A percentile compares a stretch with the other conserved stretches of the same genome.
Conservation (phyloP, 177 flowering plant genomes). For the Telopea speciosissima region DNA sequence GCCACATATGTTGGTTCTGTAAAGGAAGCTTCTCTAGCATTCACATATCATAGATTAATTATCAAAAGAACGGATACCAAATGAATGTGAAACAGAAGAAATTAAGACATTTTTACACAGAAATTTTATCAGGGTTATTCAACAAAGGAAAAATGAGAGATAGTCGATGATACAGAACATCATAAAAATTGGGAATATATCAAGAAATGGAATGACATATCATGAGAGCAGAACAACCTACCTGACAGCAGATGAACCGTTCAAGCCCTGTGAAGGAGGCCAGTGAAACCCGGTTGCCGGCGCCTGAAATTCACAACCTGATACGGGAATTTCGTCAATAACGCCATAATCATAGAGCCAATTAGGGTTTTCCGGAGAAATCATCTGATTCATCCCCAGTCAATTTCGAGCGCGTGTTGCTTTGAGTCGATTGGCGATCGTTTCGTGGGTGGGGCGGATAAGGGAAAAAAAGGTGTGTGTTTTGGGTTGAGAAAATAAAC, state of each 20-base stretch:
- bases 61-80: background rate
- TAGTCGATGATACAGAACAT: background rate
- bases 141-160: background rate
- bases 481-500: no score
- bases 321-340: slow-evolving; percentile 42
- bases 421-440: slow-evolving; percentile 1
- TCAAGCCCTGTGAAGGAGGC: slow-evolving; percentile 31
- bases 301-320: slow-evolving; percentile 27
- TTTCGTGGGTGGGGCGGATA: background rate
- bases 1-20: no score
- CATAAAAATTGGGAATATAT: background rate
- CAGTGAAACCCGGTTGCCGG: slow-evolving; percentile 38
- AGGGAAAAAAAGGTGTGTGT: no score
- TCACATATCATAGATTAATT: background rate
- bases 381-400: slow-evolving; percentile 27
- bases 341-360: slow-evolving; percentile 48
- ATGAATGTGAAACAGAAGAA: no score
- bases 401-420: slow-evolving; percentile 15
- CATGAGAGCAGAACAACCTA: slow-evolving; percentile 7
- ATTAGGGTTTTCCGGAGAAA: slow-evolving; percentile 43
- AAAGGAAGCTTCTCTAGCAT: background rate
- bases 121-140: no score
- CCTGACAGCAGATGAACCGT: slow-evolving; percentile 33
- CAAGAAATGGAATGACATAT: background rate
- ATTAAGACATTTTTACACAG: background rate